phyloP scores from a whole-genome alignment of 2,329 filamentous ascomycete genomes.

The Zymoseptoria tritici region DNA sequence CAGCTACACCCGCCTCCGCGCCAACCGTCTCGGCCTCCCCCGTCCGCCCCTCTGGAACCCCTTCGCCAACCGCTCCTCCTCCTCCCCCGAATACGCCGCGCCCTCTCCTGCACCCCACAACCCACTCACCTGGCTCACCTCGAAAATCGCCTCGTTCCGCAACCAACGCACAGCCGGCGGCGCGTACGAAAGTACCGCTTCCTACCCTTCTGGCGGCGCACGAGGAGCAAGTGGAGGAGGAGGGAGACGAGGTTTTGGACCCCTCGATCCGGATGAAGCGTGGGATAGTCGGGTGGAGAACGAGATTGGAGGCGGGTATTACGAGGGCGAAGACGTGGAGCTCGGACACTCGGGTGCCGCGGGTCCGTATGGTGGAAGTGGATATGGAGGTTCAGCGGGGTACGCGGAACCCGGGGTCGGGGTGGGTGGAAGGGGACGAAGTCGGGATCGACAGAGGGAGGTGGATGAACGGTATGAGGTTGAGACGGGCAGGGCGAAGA shows the following conservation, averaged over 20 bases:
- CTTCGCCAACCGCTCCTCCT: conserved; percentile 43
- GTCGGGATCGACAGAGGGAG: conserved; percentile 43
- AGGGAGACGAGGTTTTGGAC: conserved; percentile 50
- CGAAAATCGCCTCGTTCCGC: conserved; percentile 56
- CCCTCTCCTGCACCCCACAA: conserved; percentile 53
- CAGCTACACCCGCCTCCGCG: conserved; percentile 62
- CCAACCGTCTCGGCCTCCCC: conserved; percentile 66
- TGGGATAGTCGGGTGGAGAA: conserved; percentile 76
- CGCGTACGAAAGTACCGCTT: conserved; percentile 31
- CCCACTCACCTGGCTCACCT: conserved; percentile 64
- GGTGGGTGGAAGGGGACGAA: conserved; percentile 36
- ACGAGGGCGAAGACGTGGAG: conserved; percentile 56
- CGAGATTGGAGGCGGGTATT: conserved; percentile 64
- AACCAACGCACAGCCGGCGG: conserved; percentile 58
- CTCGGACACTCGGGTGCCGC: conserved; percentile 33
- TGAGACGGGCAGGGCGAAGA: conserved; percentile 40
- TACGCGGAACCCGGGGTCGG: conserved; percentile 15
- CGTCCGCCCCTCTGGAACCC: conserved; percentile 62
- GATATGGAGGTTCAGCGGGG: conserved; percentile 25
- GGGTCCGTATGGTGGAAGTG: conserved; percentile 34
- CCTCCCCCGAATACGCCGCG: conserved; percentile 34
- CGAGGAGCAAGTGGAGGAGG: conserved; percentile 11
- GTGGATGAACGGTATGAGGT: conserved; percentile 40
- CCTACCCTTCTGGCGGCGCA: conserved; percentile 22
- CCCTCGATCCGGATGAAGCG: conserved; percentile 73